phyloP scores from a whole-genome alignment of 176 grass and related monocot species.

The Pontederia paniculata region DNA sequence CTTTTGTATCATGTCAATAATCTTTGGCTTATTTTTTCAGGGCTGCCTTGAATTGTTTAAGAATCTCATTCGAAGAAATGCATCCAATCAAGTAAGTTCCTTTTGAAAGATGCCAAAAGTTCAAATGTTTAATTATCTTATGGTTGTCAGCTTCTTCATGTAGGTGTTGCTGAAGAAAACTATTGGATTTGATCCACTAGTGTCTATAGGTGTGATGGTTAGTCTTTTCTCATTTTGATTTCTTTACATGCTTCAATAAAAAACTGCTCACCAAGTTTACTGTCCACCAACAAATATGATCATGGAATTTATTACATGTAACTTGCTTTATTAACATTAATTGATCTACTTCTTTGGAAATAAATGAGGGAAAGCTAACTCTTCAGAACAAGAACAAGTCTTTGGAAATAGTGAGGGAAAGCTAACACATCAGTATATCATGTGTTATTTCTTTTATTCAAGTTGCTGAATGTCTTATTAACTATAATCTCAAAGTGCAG shows the following conservation, averaged over 20 bases:
- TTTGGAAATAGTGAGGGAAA: too few species aligned
- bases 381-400: too few species aligned
- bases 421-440: too few species aligned
- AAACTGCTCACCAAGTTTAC: too few species aligned
- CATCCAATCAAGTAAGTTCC: slow-evolving; percentile 79
- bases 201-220: slow-evolving; percentile 71
- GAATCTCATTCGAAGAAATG: slow-evolving; percentile 76
- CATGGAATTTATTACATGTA: too few species aligned
- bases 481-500: too few species aligned
- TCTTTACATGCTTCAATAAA: neutral
- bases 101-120: slow-evolving; percentile 7
- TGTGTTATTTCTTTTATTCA: too few species aligned
- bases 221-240: slow-evolving; percentile 2
- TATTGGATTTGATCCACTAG: slow-evolving; percentile 92
- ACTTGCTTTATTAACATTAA: too few species aligned
- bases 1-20: slow-evolving; percentile 2
- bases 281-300: too few species aligned
- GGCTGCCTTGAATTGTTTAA: slow-evolving; percentile 96
- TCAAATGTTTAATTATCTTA: slow-evolving; percentile 18
- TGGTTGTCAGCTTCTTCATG: slow-evolving; percentile 5
- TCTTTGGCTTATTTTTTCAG: slow-evolving; percentile 32
- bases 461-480: too few species aligned
- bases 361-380: too few species aligned
- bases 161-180: slow-evolving; percentile 98
- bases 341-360: too few species aligned